Evolutionary conservation across 495 filamentous ascomycete genomes (phyloP), one percentile per base, ranked within the genome.

Genomic region (Trichoderma gamsii): DNA sequence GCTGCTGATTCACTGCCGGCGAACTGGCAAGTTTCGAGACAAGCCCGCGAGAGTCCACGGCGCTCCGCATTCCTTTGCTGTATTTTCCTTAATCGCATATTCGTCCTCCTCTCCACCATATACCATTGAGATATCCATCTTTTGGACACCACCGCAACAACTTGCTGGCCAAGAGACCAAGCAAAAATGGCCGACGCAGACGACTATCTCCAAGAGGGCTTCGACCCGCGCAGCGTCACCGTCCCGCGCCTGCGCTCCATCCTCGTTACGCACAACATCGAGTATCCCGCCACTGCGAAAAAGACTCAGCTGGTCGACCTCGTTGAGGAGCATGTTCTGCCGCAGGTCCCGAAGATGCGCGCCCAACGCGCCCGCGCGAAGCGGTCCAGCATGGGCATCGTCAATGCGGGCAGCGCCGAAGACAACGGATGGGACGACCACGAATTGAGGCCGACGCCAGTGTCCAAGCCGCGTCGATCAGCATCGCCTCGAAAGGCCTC

Each of bases 221-320:
- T 97, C 77, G 93, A 98, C 73, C 89, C 96, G 32, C 80, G 81
- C 69, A 87, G 86, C 66, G 83, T 97, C 67, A 98, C 92, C 6
- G 86, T 97, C 35, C 91, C 94, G 51, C 88, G 88, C 44, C 84
- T 99, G 67, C 90, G 95, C 61, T 90, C 89, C 25, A 94, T 97
- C 69, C 87, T 99, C 41, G 88, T 98, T 70, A 88, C 86, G 67
- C 89, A 99, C 78, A 89, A 92, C 75, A 81, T 97, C 68, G 72
- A 87, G 15, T 98, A 97, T 77, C 88, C 93, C 0, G 86, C 92
- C 9, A 78, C 76, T 86, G 92, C 64, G 43, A 98, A 97, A 78
- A 99, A 99, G 79, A 77, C 86, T 1, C 88, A 97, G 70, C 88
- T 99, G 51, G 79, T 99, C 67, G 86, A 89, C 4, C 82, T 98